Percentiles rank a stretch among this genome's conserved stretches.
These are phyloP conservation scores for Ogataea paraovalis DNA, from an alignment of 805 yeast genomes.

Conservation along the genomic window DNA sequence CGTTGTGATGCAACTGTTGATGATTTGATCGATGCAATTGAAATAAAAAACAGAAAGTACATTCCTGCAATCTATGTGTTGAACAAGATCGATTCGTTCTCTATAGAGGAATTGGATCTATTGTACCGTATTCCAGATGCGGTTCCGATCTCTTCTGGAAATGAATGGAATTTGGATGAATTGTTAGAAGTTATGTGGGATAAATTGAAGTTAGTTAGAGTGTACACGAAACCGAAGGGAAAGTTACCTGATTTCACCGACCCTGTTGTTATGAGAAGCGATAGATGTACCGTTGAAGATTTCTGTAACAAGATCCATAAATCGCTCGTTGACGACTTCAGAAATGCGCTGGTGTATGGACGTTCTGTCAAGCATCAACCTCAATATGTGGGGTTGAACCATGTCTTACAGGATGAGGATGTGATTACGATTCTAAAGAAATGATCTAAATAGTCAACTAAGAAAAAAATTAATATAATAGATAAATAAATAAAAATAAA, in stretches of 20 bases:
- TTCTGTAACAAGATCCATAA: slow-evolving; percentile 97
- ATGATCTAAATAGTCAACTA: too few species aligned
- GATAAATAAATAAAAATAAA: not conserved
- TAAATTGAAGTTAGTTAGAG: slow-evolving; percentile 83
- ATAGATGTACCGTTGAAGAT: slow-evolving; percentile 84
- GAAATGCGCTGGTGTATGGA: slow-evolving; percentile 90
- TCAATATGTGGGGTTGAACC: slow-evolving; percentile 87
- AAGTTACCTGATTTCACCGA: slow-evolving; percentile 88
- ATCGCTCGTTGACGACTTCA: slow-evolving; percentile 87
- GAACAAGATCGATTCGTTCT: slow-evolving; percentile 93
- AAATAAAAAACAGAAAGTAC: slow-evolving; percentile 84
- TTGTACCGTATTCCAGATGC: slow-evolving; percentile 93
- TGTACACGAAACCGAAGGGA: slow-evolving; percentile 97
- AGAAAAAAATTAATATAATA: not conserved
- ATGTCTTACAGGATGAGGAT: slow-evolving; percentile 88
- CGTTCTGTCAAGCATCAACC: slow-evolving; percentile 97
- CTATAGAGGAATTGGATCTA: slow-evolving; percentile 88
- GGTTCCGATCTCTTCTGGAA: slow-evolving; percentile 92
- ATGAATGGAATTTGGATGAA: slow-evolving; percentile 97
- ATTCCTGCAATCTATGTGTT: slow-evolving; percentile 94
- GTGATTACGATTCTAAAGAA: slow-evolving; percentile 92
- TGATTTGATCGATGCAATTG: slow-evolving; percentile 91
- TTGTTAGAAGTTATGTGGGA: slow-evolving; percentile 95
- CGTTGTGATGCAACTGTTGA: slow-evolving; percentile 98
- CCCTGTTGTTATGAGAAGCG: slow-evolving; percentile 87